Conservation (phyloP, 306 rosid genomes). For the Prunus kanzakura region DNA sequence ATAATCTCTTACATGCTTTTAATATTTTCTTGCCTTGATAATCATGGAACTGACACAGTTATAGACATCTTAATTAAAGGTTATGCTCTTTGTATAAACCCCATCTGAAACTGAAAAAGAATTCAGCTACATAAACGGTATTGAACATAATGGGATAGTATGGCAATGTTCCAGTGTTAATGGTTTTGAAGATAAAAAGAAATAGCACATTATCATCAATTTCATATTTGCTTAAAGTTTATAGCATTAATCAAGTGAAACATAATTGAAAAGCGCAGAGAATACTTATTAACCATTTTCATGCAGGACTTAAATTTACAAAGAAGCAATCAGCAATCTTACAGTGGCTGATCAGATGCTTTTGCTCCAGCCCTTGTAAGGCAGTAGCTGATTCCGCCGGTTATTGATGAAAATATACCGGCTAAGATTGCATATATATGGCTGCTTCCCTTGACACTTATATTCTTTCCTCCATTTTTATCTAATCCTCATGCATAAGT, state of each 20-base stretch:
- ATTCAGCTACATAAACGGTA: background rate
- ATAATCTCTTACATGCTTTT: background rate
- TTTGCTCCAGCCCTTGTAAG: slow-evolving; percentile 75
- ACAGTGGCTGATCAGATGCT: slow-evolving; percentile 80
- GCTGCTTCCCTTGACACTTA: slow-evolving; percentile 32
- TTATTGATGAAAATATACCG: slow-evolving; percentile 59
- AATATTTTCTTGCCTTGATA: background rate
- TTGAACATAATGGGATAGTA: background rate
- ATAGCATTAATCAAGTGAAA: background rate
- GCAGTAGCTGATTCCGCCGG: slow-evolving; percentile 74
- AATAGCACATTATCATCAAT: background rate
- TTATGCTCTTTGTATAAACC: background rate
- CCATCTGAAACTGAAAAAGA: background rate
- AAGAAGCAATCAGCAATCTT: slow-evolving; percentile 28
- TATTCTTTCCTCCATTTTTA: slow-evolving; percentile 42
- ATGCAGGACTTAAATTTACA: background rate
- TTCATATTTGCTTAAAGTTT: background rate
- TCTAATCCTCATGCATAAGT: slow-evolving; percentile 50
- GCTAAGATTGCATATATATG: slow-evolving; percentile 43
- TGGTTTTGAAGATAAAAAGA: background rate
- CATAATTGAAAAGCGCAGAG: background rate
- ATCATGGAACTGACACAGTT: background rate
- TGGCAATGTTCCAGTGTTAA: background rate
- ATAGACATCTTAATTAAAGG: background rate
- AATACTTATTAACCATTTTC: background rate